phyloP scores from a whole-genome alignment of 2,329 filamentous ascomycete species.

The Ophiognomonia clavigignenti-juglandacearum region DNA sequence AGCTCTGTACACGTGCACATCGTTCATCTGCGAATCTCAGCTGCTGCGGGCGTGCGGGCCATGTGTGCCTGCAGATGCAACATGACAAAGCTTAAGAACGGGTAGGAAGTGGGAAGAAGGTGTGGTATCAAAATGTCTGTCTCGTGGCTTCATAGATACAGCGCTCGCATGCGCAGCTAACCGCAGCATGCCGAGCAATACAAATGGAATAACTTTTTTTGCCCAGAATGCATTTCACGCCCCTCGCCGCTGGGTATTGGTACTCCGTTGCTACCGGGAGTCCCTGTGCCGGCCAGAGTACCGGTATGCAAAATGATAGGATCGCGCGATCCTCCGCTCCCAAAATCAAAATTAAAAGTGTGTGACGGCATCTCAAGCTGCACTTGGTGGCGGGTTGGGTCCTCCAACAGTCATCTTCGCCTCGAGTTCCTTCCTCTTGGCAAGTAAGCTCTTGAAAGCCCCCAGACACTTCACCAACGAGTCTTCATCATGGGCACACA shows the following conservation, averaged over 20 bases:
- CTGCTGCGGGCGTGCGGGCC: too few relatives aligned
- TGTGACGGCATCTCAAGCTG: slow-evolving; percentile 2
- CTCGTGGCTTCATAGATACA: slow-evolving; percentile 16
- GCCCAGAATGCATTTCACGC: slow-evolving; percentile 6
- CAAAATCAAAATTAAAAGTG: slow-evolving; percentile 1
- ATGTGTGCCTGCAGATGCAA: too few relatives aligned
- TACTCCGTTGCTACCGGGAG: slow-evolving; percentile 12
- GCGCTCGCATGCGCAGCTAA: slow-evolving; percentile 10
- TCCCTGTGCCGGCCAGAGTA: slow-evolving; percentile 8
- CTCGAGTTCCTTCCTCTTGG: slow-evolving; percentile 62
- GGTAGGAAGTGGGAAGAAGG: too few relatives aligned
- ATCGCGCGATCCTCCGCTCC: slow-evolving; percentile 2
- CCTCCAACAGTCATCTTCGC: slow-evolving; percentile 37
- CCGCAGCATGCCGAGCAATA: slow-evolving; percentile 11
- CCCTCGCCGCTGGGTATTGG: slow-evolving; percentile 1
- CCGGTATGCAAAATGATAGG: background rate
- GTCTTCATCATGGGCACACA: slow-evolving; percentile 78
- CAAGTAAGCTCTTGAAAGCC: slow-evolving; percentile 80
- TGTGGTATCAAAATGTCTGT: slow-evolving; percentile 15
- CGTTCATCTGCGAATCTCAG: too few relatives aligned
- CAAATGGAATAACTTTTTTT: slow-evolving; percentile 5
- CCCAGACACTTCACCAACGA: slow-evolving; percentile 78
- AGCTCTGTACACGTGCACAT: too few relatives aligned
- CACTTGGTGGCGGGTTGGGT: slow-evolving; percentile 10
- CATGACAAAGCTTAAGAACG: too few relatives aligned